These are phyloP conservation scores for Umbellularia californica DNA, from an alignment of 164 flowering plant genomes.

Conservation along the genomic window DNA sequence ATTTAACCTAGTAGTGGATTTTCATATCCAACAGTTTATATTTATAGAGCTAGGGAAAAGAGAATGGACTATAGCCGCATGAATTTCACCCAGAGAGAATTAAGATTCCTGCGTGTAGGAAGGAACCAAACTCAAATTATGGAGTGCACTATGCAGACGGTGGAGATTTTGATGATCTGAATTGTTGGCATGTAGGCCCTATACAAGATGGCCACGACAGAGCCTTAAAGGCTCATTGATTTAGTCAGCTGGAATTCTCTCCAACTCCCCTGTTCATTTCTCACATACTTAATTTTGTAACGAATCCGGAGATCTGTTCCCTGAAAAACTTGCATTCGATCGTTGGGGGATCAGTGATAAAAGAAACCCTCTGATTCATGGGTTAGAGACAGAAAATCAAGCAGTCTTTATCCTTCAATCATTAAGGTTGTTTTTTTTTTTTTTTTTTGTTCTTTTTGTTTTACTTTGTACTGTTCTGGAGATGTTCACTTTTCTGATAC, in stretches of 20 bases:
- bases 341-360: too few relatives aligned
- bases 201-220: too few relatives aligned
- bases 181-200: too few relatives aligned
- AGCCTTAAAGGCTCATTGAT: too few relatives aligned
- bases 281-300: too few relatives aligned
- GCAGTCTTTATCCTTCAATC: conserved; percentile 98
- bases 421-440: conserved; percentile 58
- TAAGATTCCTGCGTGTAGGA: conserved; percentile 50
- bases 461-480: not conserved
- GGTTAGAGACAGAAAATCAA: conserved; percentile 24
- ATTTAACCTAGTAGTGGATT: conserved; percentile 3
- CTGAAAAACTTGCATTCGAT: too few relatives aligned
- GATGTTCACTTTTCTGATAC: not conserved
- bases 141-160: conserved; percentile 35
- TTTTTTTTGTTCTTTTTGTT: not conserved
- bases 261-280: too few relatives aligned
- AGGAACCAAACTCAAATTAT: conserved; percentile 59
- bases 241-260: too few relatives aligned
- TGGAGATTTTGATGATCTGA: conserved; percentile 39
- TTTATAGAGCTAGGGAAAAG: conserved; percentile 96
- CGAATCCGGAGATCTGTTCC: too few relatives aligned
- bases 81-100: conserved; percentile 91
- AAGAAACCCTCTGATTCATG: too few relatives aligned
- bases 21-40: conserved; percentile 1
- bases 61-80: conserved; percentile 94